Conservation (phyloP, 441 rosid genomes). For the Populus hybrid region DNA sequence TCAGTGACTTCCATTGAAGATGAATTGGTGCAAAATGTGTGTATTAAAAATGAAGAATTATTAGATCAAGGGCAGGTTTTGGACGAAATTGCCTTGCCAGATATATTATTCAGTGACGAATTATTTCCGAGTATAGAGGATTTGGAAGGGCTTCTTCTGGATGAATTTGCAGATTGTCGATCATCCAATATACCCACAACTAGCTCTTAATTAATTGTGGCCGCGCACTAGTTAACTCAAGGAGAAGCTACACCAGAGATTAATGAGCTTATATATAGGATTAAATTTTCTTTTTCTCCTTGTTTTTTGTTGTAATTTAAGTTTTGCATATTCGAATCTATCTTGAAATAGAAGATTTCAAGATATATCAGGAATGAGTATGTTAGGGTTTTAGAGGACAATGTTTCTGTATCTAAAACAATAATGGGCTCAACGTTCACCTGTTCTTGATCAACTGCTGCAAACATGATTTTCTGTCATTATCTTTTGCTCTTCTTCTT, state of each 20-base stretch:
- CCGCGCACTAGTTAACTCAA: not conserved
- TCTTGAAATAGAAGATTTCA: not conserved
- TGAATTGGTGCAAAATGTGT: slow-evolving; percentile 9
- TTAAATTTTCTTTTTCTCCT: not conserved
- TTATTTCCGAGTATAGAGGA: slow-evolving; percentile 37
- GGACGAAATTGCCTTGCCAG: slow-evolving; percentile 12
- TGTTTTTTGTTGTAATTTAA: not conserved
- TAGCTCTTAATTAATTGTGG: not conserved
- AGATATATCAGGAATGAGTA: not conserved
- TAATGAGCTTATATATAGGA: not conserved
- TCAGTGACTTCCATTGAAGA: slow-evolving; percentile 14
- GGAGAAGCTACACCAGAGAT: not conserved
- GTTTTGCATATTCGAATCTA: slow-evolving; percentile 10
- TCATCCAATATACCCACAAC: not conserved
- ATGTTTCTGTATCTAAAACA: not conserved
- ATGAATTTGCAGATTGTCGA: slow-evolving; percentile 10
- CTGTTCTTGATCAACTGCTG: not conserved
- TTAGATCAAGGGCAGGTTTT: slow-evolving; percentile 14
- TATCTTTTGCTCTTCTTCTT: not conserved
- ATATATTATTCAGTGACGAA: slow-evolving; percentile 31
- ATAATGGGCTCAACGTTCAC: not conserved
- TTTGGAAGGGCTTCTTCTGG: slow-evolving; percentile 31
- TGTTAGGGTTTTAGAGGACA: not conserved
- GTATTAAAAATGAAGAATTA: slow-evolving; percentile 13
- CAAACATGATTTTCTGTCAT: slow-evolving; percentile 19